These are phyloP conservation scores for Zymoseptoria brevis DNA, from an alignment of 2,329 filamentous ascomycete genomes.

Conservation along the genomic window DNA sequence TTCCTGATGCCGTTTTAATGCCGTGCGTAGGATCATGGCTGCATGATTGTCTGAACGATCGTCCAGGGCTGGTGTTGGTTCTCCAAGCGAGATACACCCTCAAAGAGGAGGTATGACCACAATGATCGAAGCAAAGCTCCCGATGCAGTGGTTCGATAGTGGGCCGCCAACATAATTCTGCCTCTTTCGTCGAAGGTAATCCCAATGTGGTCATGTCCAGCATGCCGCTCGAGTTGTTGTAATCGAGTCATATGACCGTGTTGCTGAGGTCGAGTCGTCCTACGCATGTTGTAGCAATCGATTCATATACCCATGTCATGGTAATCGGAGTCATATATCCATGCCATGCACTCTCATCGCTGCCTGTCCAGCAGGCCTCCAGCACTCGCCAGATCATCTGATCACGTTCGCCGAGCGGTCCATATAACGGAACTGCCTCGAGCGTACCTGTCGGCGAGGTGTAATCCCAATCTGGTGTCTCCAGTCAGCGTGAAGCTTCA, in stretches of 20 bases:
- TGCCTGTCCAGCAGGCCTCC: not conserved
- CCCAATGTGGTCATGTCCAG: not conserved
- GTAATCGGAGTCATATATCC: not conserved
- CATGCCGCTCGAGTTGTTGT: not conserved
- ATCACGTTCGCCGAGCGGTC: constrained; percentile 16
- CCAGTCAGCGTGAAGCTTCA: constrained; percentile 8
- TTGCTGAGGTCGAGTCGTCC: no score
- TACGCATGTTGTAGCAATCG: not conserved
- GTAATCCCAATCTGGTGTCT: constrained; percentile 29
- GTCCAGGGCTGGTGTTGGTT: not conserved
- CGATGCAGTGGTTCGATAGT: not conserved
- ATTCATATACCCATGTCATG: no score
- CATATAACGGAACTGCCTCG: constrained; percentile 24
- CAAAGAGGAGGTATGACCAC: not conserved
- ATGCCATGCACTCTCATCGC: not conserved
- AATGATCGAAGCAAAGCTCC: not conserved
- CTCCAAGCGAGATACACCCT: not conserved
- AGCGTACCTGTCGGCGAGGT: constrained; percentile 36
- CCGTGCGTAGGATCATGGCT: not conserved
- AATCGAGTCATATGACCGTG: no score
- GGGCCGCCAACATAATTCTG: not conserved
- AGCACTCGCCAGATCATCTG: not conserved
- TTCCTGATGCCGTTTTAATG: not conserved
- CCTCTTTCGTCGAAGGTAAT: not conserved
- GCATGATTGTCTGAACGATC: not conserved